These are phyloP conservation scores for Leucosporidium creatinivorum DNA, from an alignment of 768 basidiomycete species.

Conservation along the genomic window DNA sequence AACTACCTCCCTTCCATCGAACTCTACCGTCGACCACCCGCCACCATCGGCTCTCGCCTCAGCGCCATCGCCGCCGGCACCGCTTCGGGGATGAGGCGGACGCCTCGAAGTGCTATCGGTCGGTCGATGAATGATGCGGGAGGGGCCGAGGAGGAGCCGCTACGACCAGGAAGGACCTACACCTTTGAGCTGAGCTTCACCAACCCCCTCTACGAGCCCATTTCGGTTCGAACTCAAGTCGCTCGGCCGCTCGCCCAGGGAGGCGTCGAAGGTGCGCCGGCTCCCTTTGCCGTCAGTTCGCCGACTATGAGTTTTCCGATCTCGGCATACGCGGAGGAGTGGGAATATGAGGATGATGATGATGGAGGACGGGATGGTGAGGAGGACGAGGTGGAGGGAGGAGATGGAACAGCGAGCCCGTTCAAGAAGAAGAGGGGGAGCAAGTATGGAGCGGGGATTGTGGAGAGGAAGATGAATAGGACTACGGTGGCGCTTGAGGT, in stretches of 20 bases:
- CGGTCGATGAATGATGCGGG: conserved; percentile 41
- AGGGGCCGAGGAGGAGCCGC: conserved; percentile 36
- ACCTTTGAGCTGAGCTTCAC: conserved; percentile 82
- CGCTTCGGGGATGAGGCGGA: conserved; percentile 20
- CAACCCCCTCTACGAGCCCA: conserved; percentile 93
- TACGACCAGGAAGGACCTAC: conserved; percentile 74
- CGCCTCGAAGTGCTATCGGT: conserved; percentile 44
- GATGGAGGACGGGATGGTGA: conserved; percentile 54
- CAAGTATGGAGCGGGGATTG: conserved; percentile 51
- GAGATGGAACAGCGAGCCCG: conserved; percentile 47
- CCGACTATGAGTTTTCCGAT: conserved; percentile 72
- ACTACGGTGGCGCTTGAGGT: conserved; percentile 85
- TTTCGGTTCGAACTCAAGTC: conserved; percentile 75
- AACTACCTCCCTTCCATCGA: conserved; percentile 86
- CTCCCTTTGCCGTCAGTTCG: conserved; percentile 71
- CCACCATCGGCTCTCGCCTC: conserved; percentile 21
- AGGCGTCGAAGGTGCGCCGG: conserved; percentile 46
- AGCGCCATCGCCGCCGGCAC: conserved; percentile 29
- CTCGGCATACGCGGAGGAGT: conserved; percentile 87
- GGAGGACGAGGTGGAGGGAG: conserved; percentile 42
- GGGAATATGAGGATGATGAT: conserved; percentile 96
- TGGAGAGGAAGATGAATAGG: conserved; percentile 83
- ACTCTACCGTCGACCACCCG: conserved; percentile 48
- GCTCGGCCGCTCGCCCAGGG: conserved; percentile 38
- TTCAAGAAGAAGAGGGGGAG: conserved; percentile 36